These are phyloP conservation scores for Phellopilus nigrolimitatus DNA, from an alignment of 1,284 basidiomycete genomes.

Conservation along the genomic window DNA sequence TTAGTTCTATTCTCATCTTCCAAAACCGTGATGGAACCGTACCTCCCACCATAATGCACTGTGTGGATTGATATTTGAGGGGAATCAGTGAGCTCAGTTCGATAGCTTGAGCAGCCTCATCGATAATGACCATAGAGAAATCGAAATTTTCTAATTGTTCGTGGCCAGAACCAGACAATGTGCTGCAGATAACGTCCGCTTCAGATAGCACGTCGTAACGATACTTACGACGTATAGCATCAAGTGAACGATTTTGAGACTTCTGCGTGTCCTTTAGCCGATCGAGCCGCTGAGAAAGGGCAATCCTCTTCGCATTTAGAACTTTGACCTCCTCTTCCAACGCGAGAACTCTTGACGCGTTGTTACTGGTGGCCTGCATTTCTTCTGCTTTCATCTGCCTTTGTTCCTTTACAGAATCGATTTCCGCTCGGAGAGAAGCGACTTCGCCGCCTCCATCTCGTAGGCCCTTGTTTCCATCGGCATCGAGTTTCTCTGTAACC, in stretches of 20 bases:
- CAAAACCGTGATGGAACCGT: slow-evolving; percentile 23
- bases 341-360: slow-evolving; percentile 41
- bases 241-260: slow-evolving; percentile 67
- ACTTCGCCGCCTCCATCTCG: slow-evolving; percentile 56
- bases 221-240: slow-evolving; percentile 71
- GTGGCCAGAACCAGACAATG: slow-evolving; percentile 90
- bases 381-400: slow-evolving; percentile 66
- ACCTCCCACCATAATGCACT: slow-evolving; percentile 95
- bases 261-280: slow-evolving; percentile 78
- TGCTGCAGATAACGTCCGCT: slow-evolving; percentile 93
- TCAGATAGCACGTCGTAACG: slow-evolving; percentile 77
- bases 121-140: slow-evolving; percentile 96
- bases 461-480: slow-evolving; percentile 34
- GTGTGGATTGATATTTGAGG: slow-evolving; percentile 80
- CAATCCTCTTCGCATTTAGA: slow-evolving; percentile 61
- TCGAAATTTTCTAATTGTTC: slow-evolving; percentile 81
- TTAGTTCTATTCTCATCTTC: not conserved
- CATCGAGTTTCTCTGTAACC: slow-evolving; percentile 72
- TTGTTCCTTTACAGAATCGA: slow-evolving; percentile 61
- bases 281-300: slow-evolving; percentile 68
- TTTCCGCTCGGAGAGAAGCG: slow-evolving; percentile 54
- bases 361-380: slow-evolving; percentile 46
- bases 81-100: slow-evolving; percentile 97
- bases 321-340: slow-evolving; percentile 67
- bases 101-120: slow-evolving; percentile 97